Evolutionary conservation across 2,329 filamentous ascomycete species (phyloP), one percentile per base, ranked within the genome.

Genomic region (Pestalotiopsis fici): DNA sequence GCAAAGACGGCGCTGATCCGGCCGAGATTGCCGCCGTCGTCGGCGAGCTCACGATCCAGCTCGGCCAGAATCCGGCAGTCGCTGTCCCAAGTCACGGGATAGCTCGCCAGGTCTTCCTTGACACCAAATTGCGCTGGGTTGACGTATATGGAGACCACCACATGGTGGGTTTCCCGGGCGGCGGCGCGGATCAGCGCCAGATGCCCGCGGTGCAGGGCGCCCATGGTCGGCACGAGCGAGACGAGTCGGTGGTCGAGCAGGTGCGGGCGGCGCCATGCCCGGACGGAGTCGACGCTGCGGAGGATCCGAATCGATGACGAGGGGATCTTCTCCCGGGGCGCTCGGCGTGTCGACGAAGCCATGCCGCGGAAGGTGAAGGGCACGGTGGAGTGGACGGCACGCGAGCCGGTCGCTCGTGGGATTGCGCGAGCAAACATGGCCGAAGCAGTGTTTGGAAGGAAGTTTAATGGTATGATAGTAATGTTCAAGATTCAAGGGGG

Each of bases 121-220:
- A 93, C 83, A 37, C 95, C 95, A 77, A 99, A 99, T 80, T 99
- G 96, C 1, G 96, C 96, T 3, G 96, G 96, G 79, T 99, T 99
- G 75, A 99, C 93, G 79, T 95, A 99, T 73, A 98, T 91, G 77
- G 92, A 94, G 66, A 99, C 93, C 69, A 98, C 90, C 66, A 98
- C 93, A 73, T 94, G 88, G 71, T 93, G 91, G 81, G 94, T 96
- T 74, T 97, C 93, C 60, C 86, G 84, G 1, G 95, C 95, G 3
- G 96, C 96, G 73, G 90, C 88, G 68, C 93, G 92, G 74, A 97
- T 92, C 25, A 99, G 87, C 3, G 93, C 92, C 64, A 97, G 81
- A 81, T 99, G 96, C 54, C 96, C 96, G 66, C 90, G 88, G 80
- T 99, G 96, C n/a, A 99, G 87, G 62, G 96, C 96, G 70, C 96